Evolutionary conservation across 192 early-diverging fungal genomes (phyloP).

Genomic region (Spinellus fusiger): DNA sequence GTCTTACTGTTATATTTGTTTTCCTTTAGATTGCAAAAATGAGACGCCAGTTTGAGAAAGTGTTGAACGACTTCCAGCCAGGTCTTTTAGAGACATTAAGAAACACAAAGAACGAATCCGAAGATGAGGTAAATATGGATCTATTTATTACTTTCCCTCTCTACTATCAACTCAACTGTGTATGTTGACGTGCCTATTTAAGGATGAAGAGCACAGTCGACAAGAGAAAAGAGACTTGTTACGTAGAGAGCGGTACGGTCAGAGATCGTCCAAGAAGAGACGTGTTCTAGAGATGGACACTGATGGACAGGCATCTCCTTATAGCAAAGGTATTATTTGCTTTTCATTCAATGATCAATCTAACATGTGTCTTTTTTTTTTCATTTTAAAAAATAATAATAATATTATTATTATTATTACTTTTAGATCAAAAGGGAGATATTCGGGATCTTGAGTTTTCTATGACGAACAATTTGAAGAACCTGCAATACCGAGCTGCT

Average conservation of each 20-base stretch:
- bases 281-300: constrained; percentile 12
- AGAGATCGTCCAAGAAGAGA: constrained; percentile 10
- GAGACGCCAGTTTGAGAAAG: constrained; percentile 56
- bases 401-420: background rate
- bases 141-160: background rate
- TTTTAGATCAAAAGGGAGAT: constrained; percentile 6
- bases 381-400: background rate
- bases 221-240: constrained; percentile 4
- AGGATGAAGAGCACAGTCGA: constrained; percentile 1
- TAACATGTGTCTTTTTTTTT: background rate
- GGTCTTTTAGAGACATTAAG: constrained; percentile 12
- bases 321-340: too few relatives aligned
- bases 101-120: background rate
- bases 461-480: constrained; percentile 42
- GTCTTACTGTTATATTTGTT: background rate
- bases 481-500: constrained; percentile 35
- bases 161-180: background rate
- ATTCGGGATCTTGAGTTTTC: constrained; percentile 60
- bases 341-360: too few relatives aligned
- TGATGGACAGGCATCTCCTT: background rate
- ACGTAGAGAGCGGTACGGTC: constrained; percentile 14
- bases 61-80: constrained; percentile 43
- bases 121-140: background rate
- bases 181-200: background rate
- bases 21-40: constrained; percentile 50